Evolutionary conservation across 2,329 filamentous ascomycete species (phyloP).

Genomic region (Harringtonia aguacate): DNA sequence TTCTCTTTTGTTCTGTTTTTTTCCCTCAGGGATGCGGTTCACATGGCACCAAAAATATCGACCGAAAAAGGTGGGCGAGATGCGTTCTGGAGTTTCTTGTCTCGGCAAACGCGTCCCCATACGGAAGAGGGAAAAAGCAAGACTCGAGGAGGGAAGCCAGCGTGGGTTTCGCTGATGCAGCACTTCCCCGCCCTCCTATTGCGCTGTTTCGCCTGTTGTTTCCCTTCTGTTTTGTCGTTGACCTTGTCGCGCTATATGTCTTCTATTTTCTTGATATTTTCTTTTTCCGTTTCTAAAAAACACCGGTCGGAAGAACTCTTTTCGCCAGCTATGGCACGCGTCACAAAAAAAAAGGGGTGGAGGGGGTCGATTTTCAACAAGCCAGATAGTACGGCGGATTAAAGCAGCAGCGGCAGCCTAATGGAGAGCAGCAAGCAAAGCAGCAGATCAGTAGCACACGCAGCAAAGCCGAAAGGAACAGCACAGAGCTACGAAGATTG

Average conservation of each 20-base stretch:
- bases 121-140: background rate
- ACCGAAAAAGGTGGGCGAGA: conserved; percentile 1
- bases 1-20: background rate
- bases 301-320: background rate
- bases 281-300: background rate
- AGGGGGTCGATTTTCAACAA: conserved; percentile 6
- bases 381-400: conserved; percentile 13
- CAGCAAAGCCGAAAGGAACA: background rate
- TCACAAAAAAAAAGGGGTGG: conserved; percentile 2
- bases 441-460: conserved; percentile 3
- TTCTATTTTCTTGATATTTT: background rate
- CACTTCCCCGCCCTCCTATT: too few relatives aligned
- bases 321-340: background rate
- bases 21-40: conserved; percentile 4
- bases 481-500: background rate
- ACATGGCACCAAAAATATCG: conserved; percentile 1
- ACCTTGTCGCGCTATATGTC: background rate
- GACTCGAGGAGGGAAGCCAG: background rate
- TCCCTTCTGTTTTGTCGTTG: background rate
- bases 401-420: conserved; percentile 9
- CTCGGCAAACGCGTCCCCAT: background rate
- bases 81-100: conserved; percentile 2
- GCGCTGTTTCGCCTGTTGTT: background rate
- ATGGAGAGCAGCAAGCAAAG: conserved; percentile 6
- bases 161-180: background rate